Evolutionary conservation across 1,284 basidiomycete species (phyloP), one percentile per base, ranked within the genome.

Genomic region (Microstroma glucosiphilum): DNA sequence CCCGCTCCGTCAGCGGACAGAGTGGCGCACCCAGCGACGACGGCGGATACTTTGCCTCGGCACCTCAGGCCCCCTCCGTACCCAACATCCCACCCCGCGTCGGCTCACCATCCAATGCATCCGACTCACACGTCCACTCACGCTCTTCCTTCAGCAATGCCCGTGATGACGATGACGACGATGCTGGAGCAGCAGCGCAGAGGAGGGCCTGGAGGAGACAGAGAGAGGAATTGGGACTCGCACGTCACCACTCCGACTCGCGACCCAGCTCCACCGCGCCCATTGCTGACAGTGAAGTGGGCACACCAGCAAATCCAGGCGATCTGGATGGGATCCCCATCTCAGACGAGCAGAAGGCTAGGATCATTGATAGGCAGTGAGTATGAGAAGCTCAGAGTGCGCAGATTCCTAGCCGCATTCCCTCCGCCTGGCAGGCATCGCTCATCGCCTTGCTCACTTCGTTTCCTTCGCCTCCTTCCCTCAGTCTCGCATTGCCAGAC

Each of bases 271-370:
- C 67, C 8, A 62, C 69, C 1, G 66, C 69, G 17, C 43, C 60
- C 23, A 58, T 57, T 30, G 57, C 42, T 13, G 63, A 69, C 56
- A 67, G 66, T 21, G 68, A 65, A 56, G 51, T 69, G 41, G 65
- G 65, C 41, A 72, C 71, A 1, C 70, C 71, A 2, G 63, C 60
- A 59, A 70, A 70, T 57, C 51, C 68, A 37, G 65, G 62, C 60
- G 73, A 76, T 42, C 59, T 74, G 60, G 70, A 73, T 21, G 62
- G 60, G 25, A 58, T 74, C n/a, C 70, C 70, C 58, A 65, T 76
- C 54, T 67, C 70, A 15, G 72, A 76, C 61, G 72, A 72, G 49
- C 70, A 67, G 23, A 74, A 74, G 55, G 73, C 72, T 1, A 61
- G 66, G 40, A 76, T 76, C 62, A 69, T 76, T 53, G 69, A 70